Evolutionary conservation across 1,284 basidiomycete species (phyloP), one percentile per base, ranked within the genome.

Genomic region (Xerocomus minutiporus): DNA sequence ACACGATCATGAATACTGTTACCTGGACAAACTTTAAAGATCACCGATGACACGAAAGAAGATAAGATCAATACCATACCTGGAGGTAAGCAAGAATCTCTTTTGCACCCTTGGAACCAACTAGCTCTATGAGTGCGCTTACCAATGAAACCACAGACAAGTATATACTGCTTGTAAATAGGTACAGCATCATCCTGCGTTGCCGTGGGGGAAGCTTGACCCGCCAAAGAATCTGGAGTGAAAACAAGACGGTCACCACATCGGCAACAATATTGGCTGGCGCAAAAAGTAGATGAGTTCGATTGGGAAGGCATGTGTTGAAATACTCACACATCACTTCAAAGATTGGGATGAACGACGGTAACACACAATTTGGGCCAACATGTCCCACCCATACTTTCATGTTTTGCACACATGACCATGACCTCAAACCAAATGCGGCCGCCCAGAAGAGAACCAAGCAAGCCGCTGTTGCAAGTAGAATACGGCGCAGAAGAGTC

Each of bases 131-230:
- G 17, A 29, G 8, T 8, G 7, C 28, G 28, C 9, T 8, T 8
- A 8, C 7, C 1, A 29, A 8, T 29, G 28, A 29, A 29, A 29
- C 28, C 28, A 29, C 8, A 29, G 8, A 29, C 28, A 29, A 29
- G 7, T 29, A 8, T 29, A 29, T 29, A 29, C 28, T 29, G 28
- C 28, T 8, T 29, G 28, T 29, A 29, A 29, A 29, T 5, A 29
- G 28, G 28, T 28, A 59, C 4, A 60, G 2, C 17, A 61, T 35
- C 59, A 60, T 61, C 35, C 40, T 43, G 29, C 34, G 43, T 9
- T 61, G 59, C 28, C 51, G 32, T 36, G 8, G 34, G 1, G 59
- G 53, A 20, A 60, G 53, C 8, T 45, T 52, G 43, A 54, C 48
- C 6, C 36, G 9, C 59, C 57, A 52, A 46, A 60, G 53, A 28